Conservation (phyloP, 768 basidiomycete species). For the Trametes elegans region DNA sequence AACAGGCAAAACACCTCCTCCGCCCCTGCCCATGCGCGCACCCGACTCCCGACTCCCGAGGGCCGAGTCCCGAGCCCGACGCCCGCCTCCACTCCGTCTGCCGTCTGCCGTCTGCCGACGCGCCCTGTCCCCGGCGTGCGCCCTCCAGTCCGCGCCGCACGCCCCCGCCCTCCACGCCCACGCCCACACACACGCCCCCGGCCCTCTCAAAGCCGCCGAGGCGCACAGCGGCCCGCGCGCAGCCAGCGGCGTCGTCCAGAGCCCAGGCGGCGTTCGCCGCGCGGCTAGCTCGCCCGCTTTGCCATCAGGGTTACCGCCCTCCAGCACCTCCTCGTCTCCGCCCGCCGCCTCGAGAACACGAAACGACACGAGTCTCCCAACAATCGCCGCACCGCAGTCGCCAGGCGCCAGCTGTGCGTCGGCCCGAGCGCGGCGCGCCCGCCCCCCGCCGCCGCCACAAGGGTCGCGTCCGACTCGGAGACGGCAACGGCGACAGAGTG, state of each 20-base stretch:
- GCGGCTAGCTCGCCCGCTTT: too few relatives aligned
- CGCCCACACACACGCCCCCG: background rate
- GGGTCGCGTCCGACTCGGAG: constrained; percentile 4
- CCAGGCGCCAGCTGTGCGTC: background rate
- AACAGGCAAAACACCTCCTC: background rate
- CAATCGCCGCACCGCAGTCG: constrained; percentile 7
- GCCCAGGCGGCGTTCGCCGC: background rate
- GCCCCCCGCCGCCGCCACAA: background rate
- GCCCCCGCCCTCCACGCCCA: background rate
- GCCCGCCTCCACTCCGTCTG: background rate
- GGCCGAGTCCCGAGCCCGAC: background rate
- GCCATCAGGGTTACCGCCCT: too few relatives aligned
- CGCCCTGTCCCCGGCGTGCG: too few relatives aligned
- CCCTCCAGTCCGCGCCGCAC: background rate
- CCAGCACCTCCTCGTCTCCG: background rate
- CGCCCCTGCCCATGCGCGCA: constrained; percentile 3
- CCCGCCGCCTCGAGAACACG: constrained; percentile 5
- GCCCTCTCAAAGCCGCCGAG: too few relatives aligned
- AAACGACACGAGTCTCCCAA: constrained; percentile 3
- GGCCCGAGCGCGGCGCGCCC: background rate
- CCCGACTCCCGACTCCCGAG: background rate
- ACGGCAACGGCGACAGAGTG: background rate
- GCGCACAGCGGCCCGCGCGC: too few relatives aligned
- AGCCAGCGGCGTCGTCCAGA: too few relatives aligned
- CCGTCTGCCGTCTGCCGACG: too few relatives aligned